Evolutionary conservation across 2,329 filamentous ascomycete genomes (phyloP).

Genomic region (Septoria petroselini): DNA sequence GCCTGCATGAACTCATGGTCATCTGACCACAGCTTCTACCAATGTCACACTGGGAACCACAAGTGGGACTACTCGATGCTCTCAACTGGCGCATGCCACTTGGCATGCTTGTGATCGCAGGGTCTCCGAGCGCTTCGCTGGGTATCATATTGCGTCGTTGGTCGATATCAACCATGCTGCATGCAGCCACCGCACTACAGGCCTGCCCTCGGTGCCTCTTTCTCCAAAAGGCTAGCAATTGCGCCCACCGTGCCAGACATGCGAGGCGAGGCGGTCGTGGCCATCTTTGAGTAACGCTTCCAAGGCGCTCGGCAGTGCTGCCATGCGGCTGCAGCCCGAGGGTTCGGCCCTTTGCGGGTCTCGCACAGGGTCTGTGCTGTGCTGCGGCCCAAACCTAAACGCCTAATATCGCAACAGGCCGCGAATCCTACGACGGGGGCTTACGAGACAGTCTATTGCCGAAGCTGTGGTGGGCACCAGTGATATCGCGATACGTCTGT

Average conservation of each 20-base stretch:
- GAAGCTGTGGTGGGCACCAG: constrained; percentile 23
- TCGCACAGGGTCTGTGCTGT: constrained; percentile 11
- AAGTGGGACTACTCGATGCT: constrained; percentile 19
- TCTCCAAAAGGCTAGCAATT: neutral
- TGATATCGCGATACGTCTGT: constrained; percentile 18
- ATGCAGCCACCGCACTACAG: constrained; percentile 6
- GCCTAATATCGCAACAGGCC: constrained; percentile 14
- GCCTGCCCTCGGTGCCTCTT: neutral
- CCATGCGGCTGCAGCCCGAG: constrained; percentile 13
- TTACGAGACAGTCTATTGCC: constrained; percentile 18
- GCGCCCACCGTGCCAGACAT: neutral
- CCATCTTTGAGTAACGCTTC: no score
- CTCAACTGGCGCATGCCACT: constrained; percentile 18
- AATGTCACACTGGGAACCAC: constrained; percentile 27
- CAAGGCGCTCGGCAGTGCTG: constrained; percentile 9
- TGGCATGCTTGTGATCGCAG: constrained; percentile 22
- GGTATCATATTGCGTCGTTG: neutral
- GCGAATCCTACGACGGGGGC: constrained; percentile 16
- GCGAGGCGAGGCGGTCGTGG: neutral
- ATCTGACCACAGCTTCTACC: constrained; percentile 27
- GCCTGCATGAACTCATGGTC: constrained; percentile 23
- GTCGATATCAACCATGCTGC: constrained; percentile 8
- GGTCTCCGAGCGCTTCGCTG: constrained; percentile 12
- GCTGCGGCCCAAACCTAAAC: constrained; percentile 28
- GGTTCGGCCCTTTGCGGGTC: constrained; percentile 24